These are phyloP conservation scores for Macrophomina pseudophaseolina DNA, from an alignment of 2,329 filamentous ascomycete genomes.

Conservation along the genomic window DNA sequence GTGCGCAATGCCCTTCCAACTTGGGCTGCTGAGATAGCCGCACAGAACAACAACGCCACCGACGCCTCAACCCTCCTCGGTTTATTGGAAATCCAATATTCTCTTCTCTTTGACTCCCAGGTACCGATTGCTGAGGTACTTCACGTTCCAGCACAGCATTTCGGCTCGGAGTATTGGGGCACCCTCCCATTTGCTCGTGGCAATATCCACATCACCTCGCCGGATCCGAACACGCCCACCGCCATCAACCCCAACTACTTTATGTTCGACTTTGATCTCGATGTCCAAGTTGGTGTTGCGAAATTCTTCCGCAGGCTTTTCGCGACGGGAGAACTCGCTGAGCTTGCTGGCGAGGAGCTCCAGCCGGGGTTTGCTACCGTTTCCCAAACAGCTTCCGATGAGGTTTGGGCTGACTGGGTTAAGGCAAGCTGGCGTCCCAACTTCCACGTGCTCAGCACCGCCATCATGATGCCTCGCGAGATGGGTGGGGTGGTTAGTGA, in stretches of 20 bases:
- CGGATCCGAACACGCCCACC: slow-evolving; percentile 41
- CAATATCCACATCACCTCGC: slow-evolving; percentile 48
- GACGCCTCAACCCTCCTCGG: slow-evolving; percentile 10
- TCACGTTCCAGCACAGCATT: not conserved
- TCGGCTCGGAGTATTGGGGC: slow-evolving; percentile 15
- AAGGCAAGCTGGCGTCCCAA: slow-evolving; percentile 34
- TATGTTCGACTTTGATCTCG: slow-evolving; percentile 50
- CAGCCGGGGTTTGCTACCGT: slow-evolving; percentile 31
- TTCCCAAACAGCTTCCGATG: slow-evolving; percentile 24
- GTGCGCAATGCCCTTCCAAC: slow-evolving; percentile 29
- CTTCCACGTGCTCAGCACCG: slow-evolving; percentile 40
- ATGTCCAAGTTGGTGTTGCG: slow-evolving; percentile 39
- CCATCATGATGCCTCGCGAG: slow-evolving; percentile 40
- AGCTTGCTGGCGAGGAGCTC: slow-evolving; percentile 33
- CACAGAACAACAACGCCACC: slow-evolving; percentile 25
- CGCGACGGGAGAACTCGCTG: slow-evolving; percentile 37
- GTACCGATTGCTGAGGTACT: slow-evolving; percentile 42
- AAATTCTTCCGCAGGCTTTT: slow-evolving; percentile 43
- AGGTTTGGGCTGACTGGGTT: slow-evolving; percentile 33
- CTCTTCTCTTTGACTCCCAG: slow-evolving; percentile 47
- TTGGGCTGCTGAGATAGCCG: slow-evolving; percentile 30
- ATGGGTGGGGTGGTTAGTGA: slow-evolving; percentile 39
- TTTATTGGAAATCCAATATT: slow-evolving; percentile 37
- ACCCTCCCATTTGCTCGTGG: slow-evolving; percentile 38
- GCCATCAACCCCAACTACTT: slow-evolving; percentile 53